Evolutionary conservation across 805 yeast genomes (phyloP).

Genomic region (Aciculoconidium aculeatum): DNA sequence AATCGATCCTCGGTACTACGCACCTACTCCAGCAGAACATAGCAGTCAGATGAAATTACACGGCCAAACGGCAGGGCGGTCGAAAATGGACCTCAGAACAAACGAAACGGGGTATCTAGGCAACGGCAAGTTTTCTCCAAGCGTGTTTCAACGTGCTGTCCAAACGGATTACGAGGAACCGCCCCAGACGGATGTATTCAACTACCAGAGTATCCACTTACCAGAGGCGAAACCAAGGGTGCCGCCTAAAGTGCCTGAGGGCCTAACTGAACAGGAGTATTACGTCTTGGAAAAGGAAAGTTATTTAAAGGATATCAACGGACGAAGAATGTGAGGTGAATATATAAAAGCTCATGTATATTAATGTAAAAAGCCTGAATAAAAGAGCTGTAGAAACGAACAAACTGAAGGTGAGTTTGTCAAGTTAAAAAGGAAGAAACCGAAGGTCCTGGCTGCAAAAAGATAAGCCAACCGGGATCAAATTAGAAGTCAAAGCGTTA

Average conservation of each 20-base stretch:
- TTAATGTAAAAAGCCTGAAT: too few relatives aligned
- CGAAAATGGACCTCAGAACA: constrained; percentile 23
- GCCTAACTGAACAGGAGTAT: constrained; percentile 37
- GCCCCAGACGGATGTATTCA: constrained; percentile 5
- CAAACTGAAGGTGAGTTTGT: not conserved
- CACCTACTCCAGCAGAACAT: constrained; percentile 45
- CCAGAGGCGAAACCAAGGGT: constrained; percentile 34
- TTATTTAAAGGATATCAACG: constrained; percentile 34
- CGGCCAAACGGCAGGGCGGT: constrained; percentile 16
- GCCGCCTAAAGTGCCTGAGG: constrained; percentile 41
- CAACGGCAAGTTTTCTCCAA: constrained; percentile 24
- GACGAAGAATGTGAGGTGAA: constrained; percentile 23
- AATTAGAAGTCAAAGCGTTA: too few relatives aligned
- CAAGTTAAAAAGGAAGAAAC: too few relatives aligned
- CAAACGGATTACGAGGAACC: constrained; percentile 6
- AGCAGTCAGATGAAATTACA: constrained; percentile 16
- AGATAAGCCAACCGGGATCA: too few relatives aligned
- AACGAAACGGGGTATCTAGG: constrained; percentile 37
- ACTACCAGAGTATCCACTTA: constrained; percentile 9
- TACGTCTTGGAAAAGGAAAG: constrained; percentile 36
- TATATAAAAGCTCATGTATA: too few relatives aligned
- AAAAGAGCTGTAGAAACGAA: constrained; percentile 2
- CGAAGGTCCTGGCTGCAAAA: too few relatives aligned
- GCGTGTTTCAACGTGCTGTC: constrained; percentile 11
- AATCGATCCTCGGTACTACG: constrained; percentile 63